Base-by-base conservation (phyloP, 176 grass and related monocot genomes). In the Urochloa ruziziensis region DNA sequence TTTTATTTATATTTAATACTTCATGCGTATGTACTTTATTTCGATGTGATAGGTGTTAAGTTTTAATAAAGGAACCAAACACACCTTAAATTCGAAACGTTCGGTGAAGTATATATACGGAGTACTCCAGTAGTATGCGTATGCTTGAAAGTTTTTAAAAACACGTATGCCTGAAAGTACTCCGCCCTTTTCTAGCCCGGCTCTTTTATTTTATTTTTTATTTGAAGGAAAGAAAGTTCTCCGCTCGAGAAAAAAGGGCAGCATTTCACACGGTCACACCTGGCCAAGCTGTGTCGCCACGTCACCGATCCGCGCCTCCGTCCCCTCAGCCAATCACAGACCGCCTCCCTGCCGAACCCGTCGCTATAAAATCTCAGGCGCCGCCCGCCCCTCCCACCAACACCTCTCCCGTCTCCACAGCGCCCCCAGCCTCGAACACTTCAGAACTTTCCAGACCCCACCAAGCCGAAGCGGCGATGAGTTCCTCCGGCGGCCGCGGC, bases 401-500 rank as follows among this genome's bases (percentile, higher is more conserved):
- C 77, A 27, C 25, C 49, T 5, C 40, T 16, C 29, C 44, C 19
- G 18, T 83, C 53, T 56, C 24, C 39, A 33, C 18, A 3, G 32
- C 33, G 32, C 47, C 70, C 30, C 36, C 61, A 40, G 6, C 51
- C 48, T 51, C 81, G 49, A 77, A 78, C 1, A 68, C 24, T 88
- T 78, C 34, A 19, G 80, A 85, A 75, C 24, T 33, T 85, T 80
- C 82, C 24, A 15, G 44, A 47, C 25, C 6, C 43, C 13, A 2
- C 33, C 30, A 62, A 36, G 32, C 17, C 73, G n/a, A 69, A 51
- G 21, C 70, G 52, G 34, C 69, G 43, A 89, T 89, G 88, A 89
- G 88, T 70, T 89, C 82, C 77, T 17, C 88, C 2, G 77, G 82
- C 62, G 82, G 87, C 62, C 88, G 88, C 21, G 88, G 82, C 0